Percentiles rank a stretch among this genome's conserved stretches.
These are phyloP conservation scores for Aspergillus eucalypticola DNA, from an alignment of 2,329 filamentous ascomycete species.

Conservation along the genomic window DNA sequence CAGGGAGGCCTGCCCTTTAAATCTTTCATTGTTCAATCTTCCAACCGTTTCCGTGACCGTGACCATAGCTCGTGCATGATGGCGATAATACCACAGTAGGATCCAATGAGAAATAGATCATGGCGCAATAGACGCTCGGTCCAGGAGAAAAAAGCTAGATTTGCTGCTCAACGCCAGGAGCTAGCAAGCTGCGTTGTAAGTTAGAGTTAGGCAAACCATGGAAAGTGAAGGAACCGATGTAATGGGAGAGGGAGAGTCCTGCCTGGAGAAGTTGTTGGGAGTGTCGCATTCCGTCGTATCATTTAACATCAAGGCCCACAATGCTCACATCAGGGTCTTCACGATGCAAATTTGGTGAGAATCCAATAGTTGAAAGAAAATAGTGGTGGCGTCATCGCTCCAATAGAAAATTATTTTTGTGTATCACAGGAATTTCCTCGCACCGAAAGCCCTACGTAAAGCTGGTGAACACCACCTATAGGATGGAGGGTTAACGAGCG, in stretches of 20 bases:
- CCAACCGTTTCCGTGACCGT: slow-evolving; percentile 20
- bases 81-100: slow-evolving; percentile 30
- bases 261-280: slow-evolving; percentile 13
- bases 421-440: no score
- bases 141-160: slow-evolving; percentile 15
- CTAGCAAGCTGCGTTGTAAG: slow-evolving; percentile 17
- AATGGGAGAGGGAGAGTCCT: slow-evolving; percentile 7
- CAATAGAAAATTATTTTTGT: neutral
- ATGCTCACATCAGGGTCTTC: slow-evolving; percentile 11
- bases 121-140: slow-evolving; percentile 6
- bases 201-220: slow-evolving; percentile 15
- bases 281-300: slow-evolving; percentile 33
- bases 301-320: slow-evolving; percentile 23
- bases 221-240: slow-evolving; percentile 21
- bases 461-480: neutral
- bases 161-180: neutral
- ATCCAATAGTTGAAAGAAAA: neutral
- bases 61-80: slow-evolving; percentile 19
- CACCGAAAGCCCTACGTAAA: neutral
- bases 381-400: slow-evolving; percentile 21
- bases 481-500: neutral
- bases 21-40: slow-evolving; percentile 16
- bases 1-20: slow-evolving; percentile 26
- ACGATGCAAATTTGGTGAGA: neutral
- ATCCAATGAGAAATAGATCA: slow-evolving; percentile 24